Conservation (phyloP, 2,329 filamentous ascomycete species). For the Polytolypa hystricis region DNA sequence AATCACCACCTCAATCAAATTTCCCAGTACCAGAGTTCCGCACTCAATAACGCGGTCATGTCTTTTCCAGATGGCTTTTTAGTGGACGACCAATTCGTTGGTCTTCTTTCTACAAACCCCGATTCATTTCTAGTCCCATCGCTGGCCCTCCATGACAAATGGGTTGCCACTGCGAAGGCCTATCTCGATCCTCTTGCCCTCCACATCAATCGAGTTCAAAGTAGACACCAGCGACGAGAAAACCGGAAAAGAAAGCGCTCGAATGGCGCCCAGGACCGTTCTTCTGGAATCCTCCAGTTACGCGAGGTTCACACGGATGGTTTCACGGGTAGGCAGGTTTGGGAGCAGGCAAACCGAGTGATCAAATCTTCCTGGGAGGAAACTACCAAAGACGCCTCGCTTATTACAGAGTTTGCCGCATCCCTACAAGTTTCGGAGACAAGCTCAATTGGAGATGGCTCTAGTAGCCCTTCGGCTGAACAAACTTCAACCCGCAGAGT, state of each 20-base stretch:
- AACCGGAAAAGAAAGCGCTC: slow-evolving; percentile 68
- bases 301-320: slow-evolving; percentile 77
- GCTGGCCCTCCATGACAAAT: slow-evolving; percentile 53
- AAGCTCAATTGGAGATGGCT: not conserved
- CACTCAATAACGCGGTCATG: too few species aligned
- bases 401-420: slow-evolving; percentile 18
- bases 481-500: slow-evolving; percentile 13
- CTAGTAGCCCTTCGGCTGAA: slow-evolving; percentile 6
- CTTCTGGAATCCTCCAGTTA: slow-evolving; percentile 47
- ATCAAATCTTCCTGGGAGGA: slow-evolving; percentile 53
- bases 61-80: too few species aligned
- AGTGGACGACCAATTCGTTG: too few species aligned
- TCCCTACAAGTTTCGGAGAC: slow-evolving; percentile 8
- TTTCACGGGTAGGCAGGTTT: slow-evolving; percentile 79
- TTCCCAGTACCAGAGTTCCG: too few species aligned
- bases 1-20: too few species aligned
- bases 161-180: slow-evolving; percentile 65
- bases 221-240: slow-evolving; percentile 54
- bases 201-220: slow-evolving; percentile 62
- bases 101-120: slow-evolving; percentile 30
- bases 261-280: slow-evolving; percentile 30
- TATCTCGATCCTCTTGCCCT: slow-evolving; percentile 69
- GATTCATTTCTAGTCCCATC: slow-evolving; percentile 69
- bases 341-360: slow-evolving; percentile 83
- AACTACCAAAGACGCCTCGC: slow-evolving; percentile 38